phyloP scores from a whole-genome alignment of 805 yeast genomes.

The Cyberlindnera suaveolens region DNA sequence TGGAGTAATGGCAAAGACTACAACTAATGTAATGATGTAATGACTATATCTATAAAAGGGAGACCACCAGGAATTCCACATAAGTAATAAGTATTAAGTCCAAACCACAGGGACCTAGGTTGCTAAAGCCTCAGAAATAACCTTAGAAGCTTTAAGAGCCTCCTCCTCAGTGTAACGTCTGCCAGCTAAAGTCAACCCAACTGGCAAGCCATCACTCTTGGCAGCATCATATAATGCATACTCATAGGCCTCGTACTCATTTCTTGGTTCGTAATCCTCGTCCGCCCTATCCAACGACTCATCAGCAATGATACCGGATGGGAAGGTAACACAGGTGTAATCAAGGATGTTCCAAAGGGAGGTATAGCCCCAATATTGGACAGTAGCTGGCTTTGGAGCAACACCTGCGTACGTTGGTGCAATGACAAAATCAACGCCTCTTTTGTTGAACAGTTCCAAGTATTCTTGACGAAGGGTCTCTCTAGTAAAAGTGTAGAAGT shows the following conservation, averaged over 20 bases:
- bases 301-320: slow-evolving; percentile 37
- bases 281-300: slow-evolving; percentile 41
- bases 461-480: slow-evolving; percentile 56
- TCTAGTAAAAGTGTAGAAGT: slow-evolving; percentile 47
- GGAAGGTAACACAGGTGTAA: slow-evolving; percentile 59
- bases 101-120: background rate
- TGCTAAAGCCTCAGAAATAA: slow-evolving; percentile 22
- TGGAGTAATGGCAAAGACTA: too few relatives aligned
- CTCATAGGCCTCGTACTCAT: slow-evolving; percentile 28
- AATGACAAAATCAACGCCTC: slow-evolving; percentile 58
- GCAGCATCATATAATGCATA: slow-evolving; percentile 30
- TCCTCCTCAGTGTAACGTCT: slow-evolving; percentile 45
- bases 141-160: slow-evolving; percentile 38
- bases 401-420: slow-evolving; percentile 65
- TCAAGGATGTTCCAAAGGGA: slow-evolving; percentile 68
- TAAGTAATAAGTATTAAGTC: too few relatives aligned
- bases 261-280: slow-evolving; percentile 14
- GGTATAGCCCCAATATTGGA: slow-evolving; percentile 78
- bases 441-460: slow-evolving; percentile 42
- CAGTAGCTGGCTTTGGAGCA: slow-evolving; percentile 60
- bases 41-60: too few relatives aligned
- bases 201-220: slow-evolving; percentile 49
- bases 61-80: too few relatives aligned
- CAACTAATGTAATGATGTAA: too few relatives aligned
- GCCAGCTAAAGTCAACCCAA: slow-evolving; percentile 44